Evolutionary conservation across 345 rosid genomes (phyloP).

Genomic region (Turnera subulata): DNA sequence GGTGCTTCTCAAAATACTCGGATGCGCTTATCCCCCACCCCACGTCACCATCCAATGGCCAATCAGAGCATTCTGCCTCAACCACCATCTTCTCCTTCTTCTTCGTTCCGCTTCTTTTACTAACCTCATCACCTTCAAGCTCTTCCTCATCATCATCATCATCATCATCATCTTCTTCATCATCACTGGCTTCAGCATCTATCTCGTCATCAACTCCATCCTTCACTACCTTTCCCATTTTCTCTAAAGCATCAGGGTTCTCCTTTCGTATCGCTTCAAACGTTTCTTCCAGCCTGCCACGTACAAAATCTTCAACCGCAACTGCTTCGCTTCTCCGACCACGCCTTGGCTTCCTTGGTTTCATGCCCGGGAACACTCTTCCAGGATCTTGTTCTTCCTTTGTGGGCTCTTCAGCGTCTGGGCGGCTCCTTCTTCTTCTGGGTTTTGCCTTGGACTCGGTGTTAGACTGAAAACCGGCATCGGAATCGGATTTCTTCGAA

Average conservation of each 20-base stretch:
- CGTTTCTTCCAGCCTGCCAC: constrained; percentile 58
- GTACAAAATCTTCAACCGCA: constrained; percentile 77
- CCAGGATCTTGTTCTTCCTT: constrained; percentile 22
- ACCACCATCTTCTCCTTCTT: constrained; percentile 52
- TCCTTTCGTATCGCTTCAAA: constrained; percentile 58
- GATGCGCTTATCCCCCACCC: constrained; percentile 96
- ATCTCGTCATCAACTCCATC: constrained; percentile 28
- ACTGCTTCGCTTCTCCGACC: constrained; percentile 78
- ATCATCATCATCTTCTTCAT: constrained; percentile 23
- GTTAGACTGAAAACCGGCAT: constrained; percentile 32
- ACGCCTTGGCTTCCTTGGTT: constrained; percentile 56
- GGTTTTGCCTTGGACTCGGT: constrained; percentile 26
- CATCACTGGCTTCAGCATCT: constrained; percentile 30
- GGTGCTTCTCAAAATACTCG: constrained; percentile 77
- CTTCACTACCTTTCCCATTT: constrained; percentile 45
- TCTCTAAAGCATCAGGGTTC: constrained; percentile 48
- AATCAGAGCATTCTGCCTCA: constrained; percentile 72
- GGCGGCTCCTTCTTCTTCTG: constrained; percentile 11
- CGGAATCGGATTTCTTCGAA: constrained; percentile 38
- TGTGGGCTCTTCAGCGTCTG: constrained; percentile 16
- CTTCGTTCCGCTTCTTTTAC: constrained; percentile 12
- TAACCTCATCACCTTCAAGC: constrained; percentile 12
- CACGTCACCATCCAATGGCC: constrained; percentile 93
- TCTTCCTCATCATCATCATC: constrained; percentile 15
- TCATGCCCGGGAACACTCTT: constrained; percentile 34